These are phyloP conservation scores for Cucumis hystrix DNA, from an alignment of 306 rosid genomes.

Conservation along the genomic window DNA sequence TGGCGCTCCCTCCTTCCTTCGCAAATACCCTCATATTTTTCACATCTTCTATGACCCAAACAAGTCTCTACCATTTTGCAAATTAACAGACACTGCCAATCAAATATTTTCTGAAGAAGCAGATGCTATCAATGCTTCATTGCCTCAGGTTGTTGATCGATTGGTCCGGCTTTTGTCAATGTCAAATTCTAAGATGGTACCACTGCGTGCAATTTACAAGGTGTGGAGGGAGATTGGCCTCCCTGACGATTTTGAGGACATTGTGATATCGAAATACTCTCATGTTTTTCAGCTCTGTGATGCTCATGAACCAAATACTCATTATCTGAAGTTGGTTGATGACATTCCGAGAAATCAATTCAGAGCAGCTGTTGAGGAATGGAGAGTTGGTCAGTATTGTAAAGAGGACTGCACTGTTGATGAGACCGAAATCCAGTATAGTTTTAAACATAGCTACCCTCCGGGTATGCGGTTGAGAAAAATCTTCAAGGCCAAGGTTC, in stretches of 20 bases:
- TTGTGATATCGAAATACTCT: constrained; percentile 40
- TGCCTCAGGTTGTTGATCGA: constrained; percentile 52
- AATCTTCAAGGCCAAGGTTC: constrained; percentile 71
- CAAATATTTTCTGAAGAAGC: constrained; percentile 39
- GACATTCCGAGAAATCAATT: constrained; percentile 18
- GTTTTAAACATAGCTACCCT: constrained; percentile 62
- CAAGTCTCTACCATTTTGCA: constrained; percentile 51
- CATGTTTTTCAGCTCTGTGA: constrained; percentile 57
- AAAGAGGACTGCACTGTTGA: constrained; percentile 41
- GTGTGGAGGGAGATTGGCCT: constrained; percentile 88
- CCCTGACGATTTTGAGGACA: constrained; percentile 90
- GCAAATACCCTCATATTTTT: constrained; percentile 75
- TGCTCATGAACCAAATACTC: constrained; percentile 61
- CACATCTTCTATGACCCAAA: constrained; percentile 49
- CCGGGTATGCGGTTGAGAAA: constrained; percentile 72
- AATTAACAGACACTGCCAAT: constrained; percentile 46
- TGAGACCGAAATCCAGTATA: constrained; percentile 39
- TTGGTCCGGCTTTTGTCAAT: constrained; percentile 58
- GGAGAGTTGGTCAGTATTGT: constrained; percentile 79
- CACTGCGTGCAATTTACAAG: constrained; percentile 75
- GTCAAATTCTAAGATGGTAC: constrained; percentile 56
- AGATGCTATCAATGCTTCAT: constrained; percentile 36
- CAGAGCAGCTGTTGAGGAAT: constrained; percentile 58
- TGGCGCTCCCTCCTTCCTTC: constrained; percentile 61
- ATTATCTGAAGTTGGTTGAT: constrained; percentile 51